Evolutionary conservation across 106 monocot genomes (phyloP).

Genomic region (Triglochin maritima): DNA sequence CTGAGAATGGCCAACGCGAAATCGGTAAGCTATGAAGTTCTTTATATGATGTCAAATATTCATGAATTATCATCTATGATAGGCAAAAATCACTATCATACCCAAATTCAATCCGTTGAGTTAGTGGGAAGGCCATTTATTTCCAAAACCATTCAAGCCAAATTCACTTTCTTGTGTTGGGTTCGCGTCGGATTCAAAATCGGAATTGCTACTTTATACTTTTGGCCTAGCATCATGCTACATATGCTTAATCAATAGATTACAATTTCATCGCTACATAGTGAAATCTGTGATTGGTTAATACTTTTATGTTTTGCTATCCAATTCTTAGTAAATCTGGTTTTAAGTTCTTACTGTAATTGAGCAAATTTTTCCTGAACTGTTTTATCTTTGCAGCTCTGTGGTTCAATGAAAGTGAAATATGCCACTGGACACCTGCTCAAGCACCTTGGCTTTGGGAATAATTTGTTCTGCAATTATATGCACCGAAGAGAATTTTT

Average conservation of each 20-base stretch:
- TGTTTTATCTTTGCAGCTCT: conserved; percentile 33
- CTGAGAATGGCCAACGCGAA: conserved; percentile 88
- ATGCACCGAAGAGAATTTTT: neutral
- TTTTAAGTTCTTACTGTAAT: too few species aligned
- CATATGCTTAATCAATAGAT: too few species aligned
- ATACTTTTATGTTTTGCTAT: too few species aligned
- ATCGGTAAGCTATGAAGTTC: conserved; percentile 35
- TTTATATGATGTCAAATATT: neutral
- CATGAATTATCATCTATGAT: neutral
- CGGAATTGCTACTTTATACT: too few species aligned
- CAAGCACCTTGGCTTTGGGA: conserved; percentile 73
- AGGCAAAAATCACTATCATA: neutral
- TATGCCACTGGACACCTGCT: conserved; percentile 65
- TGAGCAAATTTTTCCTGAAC: neutral
- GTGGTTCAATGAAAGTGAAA: conserved; percentile 82
- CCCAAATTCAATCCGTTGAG: neutral
- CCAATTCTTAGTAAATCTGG: too few species aligned
- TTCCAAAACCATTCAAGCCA: too few species aligned
- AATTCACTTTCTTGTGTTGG: too few species aligned
- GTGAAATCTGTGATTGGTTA: too few species aligned
- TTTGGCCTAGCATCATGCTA: too few species aligned
- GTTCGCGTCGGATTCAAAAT: too few species aligned
- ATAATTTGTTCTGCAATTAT: conserved; percentile 3
- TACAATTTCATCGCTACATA: too few species aligned
- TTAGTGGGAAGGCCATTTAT: too few species aligned